These are phyloP conservation scores for Hypholoma sublateritium DNA, from an alignment of 768 basidiomycete species.

Conservation along the genomic window DNA sequence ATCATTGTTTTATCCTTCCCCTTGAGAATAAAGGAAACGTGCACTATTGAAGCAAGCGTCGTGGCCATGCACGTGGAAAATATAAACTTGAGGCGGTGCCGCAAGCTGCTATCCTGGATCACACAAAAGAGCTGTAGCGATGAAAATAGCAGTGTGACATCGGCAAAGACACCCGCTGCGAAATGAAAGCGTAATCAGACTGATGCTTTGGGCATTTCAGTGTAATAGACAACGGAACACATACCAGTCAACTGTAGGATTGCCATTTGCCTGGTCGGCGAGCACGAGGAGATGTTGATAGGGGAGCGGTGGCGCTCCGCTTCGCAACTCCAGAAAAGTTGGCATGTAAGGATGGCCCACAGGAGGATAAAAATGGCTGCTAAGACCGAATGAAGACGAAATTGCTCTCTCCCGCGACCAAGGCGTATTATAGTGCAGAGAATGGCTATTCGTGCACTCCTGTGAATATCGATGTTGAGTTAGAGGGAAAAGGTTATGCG, in stretches of 20 bases:
- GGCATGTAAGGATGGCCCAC: constrained; percentile 36
- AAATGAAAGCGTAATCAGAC: neutral
- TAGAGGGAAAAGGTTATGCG: too few relatives aligned
- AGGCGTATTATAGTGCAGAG: constrained; percentile 56
- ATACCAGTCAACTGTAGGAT: constrained; percentile 52
- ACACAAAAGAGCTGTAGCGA: constrained; percentile 13
- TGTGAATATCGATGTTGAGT: constrained; percentile 9
- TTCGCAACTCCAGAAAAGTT: constrained; percentile 46
- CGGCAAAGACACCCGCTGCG: constrained; percentile 14
- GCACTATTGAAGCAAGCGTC: constrained; percentile 47
- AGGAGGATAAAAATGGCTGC: constrained; percentile 30
- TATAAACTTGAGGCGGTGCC: constrained; percentile 11
- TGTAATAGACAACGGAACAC: constrained; percentile 18
- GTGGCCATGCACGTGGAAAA: constrained; percentile 51
- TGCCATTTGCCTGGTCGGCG: constrained; percentile 43
- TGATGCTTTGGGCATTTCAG: neutral
- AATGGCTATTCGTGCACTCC: constrained; percentile 51
- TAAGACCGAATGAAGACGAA: constrained; percentile 26
- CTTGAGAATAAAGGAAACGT: constrained; percentile 40
- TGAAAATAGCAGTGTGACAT: constrained; percentile 6
- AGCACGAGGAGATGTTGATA: constrained; percentile 34
- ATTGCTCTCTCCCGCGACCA: constrained; percentile 33
- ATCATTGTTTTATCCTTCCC: constrained; percentile 24
- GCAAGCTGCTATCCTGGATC: constrained; percentile 14
- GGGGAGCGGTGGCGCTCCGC: constrained; percentile 34